Percentiles rank a stretch among this genome's conserved stretches.
Evolutionary conservation across 2,329 filamentous ascomycete genomes (phyloP).

Genomic region (Lachnellula occidentalis): DNA sequence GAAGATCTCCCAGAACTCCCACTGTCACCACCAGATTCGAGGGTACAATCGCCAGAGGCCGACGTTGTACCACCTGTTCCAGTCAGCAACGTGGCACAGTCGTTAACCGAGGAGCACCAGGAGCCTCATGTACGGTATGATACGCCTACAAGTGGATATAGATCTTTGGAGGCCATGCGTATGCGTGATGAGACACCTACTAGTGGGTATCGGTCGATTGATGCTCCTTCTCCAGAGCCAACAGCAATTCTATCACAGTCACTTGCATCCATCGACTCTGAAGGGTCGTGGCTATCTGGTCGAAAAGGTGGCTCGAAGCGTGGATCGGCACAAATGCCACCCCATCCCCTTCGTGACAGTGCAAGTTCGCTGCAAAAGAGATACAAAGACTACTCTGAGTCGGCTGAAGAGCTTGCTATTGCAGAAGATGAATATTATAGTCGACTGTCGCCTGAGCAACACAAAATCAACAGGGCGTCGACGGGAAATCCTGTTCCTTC

Average conservation of each 20-base stretch:
- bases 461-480: constrained; percentile 36
- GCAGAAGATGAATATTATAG: constrained; percentile 72
- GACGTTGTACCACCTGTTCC: constrained; percentile 37
- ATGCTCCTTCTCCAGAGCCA: constrained; percentile 48
- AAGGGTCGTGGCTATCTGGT: constrained; percentile 92
- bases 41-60: constrained; percentile 70
- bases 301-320: constrained; percentile 47
- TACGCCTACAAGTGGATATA: constrained; percentile 42
- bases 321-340: constrained; percentile 41
- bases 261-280: constrained; percentile 88
- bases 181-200: constrained; percentile 40
- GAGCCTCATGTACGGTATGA: constrained; percentile 40
- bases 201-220: constrained; percentile 35
- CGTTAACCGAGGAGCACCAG: constrained; percentile 23
- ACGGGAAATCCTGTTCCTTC: constrained; percentile 44
- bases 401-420: constrained; percentile 60
- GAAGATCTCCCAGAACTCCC: constrained; percentile 87
- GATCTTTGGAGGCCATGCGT: constrained; percentile 35
- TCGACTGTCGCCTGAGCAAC: constrained; percentile 39
- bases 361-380: constrained; percentile 37
- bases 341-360: constrained; percentile 35
- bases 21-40: constrained; percentile 77
- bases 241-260: constrained; percentile 64
- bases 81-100: constrained; percentile 17
- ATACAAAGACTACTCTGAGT: constrained; percentile 49